Base-by-base conservation (phyloP, 345 rosid species). In the Gossypium arboreum region DNA sequence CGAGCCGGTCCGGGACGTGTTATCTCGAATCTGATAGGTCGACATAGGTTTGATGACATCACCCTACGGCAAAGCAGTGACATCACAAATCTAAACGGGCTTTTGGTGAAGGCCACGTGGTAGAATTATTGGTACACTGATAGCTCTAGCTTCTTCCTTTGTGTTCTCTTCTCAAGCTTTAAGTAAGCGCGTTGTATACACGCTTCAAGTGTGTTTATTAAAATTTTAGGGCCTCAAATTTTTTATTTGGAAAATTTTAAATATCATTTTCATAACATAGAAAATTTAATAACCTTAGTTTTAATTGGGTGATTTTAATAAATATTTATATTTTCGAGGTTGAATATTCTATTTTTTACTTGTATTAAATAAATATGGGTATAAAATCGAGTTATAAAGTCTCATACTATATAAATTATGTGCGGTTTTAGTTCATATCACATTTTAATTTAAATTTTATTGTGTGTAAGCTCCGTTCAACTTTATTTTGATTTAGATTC, bases 61-160 rank as follows among this genome's bases (percentile, higher is more conserved):
- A 69, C 2, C 24, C 2, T 0, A 2, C 18, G 2, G 0, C 10
- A 34, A n/a, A 1, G 6, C n/a, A 4, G 0, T 76, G 72, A 73
- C 72, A 75, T 76, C 75, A 73, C 3, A 2, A 61, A 8, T 73
- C 61, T 5, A 16, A 15, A 18, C 52, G 39, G 12, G 16, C 48
- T 25, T 55, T 70, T 25, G 9, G 16, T 3, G 59, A 69, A 2
- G 3, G 78, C 55, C 83, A 73, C 80, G 75, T 77, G 25, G 77
- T 17, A 12, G 60, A 69, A 73, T 73, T 80, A 73, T 73, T 41
- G 78, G 48, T 0, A 22, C 13, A 29, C 73, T 0, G 68, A 73
- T 29, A 12, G 60, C 61, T 11, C 55, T 12, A 2, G 18, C 34
- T 68, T 29, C 20, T 7, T 51, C 7, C 34, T 45, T 9, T 27